Evolutionary conservation across 805 yeast genomes (phyloP).

Genomic region (Starmerella stellata): DNA sequence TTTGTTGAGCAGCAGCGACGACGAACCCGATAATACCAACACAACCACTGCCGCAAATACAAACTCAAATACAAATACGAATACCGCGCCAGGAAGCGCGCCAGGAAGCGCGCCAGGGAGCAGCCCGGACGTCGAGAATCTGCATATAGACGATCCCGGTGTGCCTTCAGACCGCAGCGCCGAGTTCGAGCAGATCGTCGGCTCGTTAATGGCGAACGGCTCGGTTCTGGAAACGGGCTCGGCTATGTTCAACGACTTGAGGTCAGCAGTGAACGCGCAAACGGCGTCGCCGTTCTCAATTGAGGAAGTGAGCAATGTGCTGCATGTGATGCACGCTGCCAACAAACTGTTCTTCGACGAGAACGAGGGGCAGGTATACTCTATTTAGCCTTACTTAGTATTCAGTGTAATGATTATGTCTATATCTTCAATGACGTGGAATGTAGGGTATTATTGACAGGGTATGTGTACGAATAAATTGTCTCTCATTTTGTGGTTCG

Average conservation of each 20-base stretch:
- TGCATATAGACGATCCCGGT: neutral
- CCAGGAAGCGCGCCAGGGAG: conserved; percentile 17
- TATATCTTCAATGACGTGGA: no score
- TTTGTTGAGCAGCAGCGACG: conserved; percentile 2
- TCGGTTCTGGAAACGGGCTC: conserved; percentile 27
- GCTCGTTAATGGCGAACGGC: conserved; percentile 30
- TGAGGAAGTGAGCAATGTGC: conserved; percentile 26
- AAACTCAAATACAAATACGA: neutral
- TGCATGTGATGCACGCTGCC: conserved; percentile 22
- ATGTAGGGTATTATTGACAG: no score
- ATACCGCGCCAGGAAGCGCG: neutral
- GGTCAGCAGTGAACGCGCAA: conserved; percentile 29
- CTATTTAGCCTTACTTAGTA: conserved; percentile 10
- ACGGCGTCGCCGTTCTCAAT: conserved; percentile 23
- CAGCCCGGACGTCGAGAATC: neutral
- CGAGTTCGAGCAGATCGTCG: conserved; percentile 31
- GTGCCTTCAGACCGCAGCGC: conserved; percentile 30
- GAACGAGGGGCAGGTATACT: conserved; percentile 18
- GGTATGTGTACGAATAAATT: no score
- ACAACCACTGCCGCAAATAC: neutral
- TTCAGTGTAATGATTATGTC: no score
- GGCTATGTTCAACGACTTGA: conserved; percentile 25
- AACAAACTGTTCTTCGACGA: conserved; percentile 25
- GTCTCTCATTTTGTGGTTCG: no score
- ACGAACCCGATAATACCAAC: conserved; percentile 1